Conservation (phyloP, 2,329 filamentous ascomycete species). For the Paecilomyces sp. region DNA sequence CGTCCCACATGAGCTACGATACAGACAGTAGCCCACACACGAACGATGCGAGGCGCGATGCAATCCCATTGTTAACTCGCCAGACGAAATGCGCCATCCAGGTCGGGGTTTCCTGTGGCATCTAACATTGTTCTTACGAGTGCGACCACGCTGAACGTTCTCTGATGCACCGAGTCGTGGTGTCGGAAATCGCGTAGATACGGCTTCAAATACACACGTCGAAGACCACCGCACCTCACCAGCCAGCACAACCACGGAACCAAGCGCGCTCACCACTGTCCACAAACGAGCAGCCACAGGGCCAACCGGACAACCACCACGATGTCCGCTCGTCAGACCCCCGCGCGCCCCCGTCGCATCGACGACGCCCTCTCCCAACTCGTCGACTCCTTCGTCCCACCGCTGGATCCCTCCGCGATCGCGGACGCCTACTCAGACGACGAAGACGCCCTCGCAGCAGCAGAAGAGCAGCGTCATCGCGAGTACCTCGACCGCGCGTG, state of each 20-base stretch:
- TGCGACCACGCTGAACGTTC: constrained; percentile 2
- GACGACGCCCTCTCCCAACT: constrained; percentile 38
- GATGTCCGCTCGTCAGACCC: constrained; percentile 24
- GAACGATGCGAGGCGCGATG: not conserved
- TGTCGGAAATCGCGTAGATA: not conserved
- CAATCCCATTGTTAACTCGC: not conserved
- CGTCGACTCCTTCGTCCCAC: constrained; percentile 33
- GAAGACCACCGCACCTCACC: not conserved
- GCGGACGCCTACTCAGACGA: constrained; percentile 24
- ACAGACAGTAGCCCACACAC: not conserved
- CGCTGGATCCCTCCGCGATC: constrained; percentile 22
- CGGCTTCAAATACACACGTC: not conserved
- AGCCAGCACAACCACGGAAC: not conserved
- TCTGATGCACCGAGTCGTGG: not conserved
- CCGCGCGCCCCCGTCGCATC: constrained; percentile 32
- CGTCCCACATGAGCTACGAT: constrained; percentile 6
- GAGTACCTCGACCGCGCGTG: constrained; percentile 29
- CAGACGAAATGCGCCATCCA: constrained; percentile 3
- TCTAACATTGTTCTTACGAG: not conserved
- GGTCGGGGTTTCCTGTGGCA: not conserved
- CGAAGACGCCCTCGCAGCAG: constrained; percentile 24
- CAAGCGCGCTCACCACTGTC: not conserved
- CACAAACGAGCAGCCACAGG: too few species aligned
- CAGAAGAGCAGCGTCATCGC: constrained; percentile 30
- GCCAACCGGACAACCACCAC: constrained; percentile 2